A percentile compares a stretch with the other conserved stretches of the same genome.
These are phyloP conservation scores for Arthrobotrys megalospora DNA, from an alignment of 2,329 filamentous ascomycete genomes.

Conservation along the genomic window DNA sequence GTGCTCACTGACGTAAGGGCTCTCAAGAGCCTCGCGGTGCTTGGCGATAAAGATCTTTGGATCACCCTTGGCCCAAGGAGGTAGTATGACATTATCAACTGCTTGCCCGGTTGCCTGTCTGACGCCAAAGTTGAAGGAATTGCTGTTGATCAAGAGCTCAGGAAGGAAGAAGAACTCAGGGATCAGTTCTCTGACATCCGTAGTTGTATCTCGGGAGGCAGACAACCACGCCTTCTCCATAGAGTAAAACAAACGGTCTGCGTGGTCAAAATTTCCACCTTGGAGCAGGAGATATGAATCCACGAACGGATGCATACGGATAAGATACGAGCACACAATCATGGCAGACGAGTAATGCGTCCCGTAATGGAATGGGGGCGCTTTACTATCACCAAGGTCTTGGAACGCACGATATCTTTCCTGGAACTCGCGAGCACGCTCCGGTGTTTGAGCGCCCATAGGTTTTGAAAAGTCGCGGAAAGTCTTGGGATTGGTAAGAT, in stretches of 20 bases:
- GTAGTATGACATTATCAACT: slow-evolving; percentile 89
- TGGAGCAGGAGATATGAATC: slow-evolving; percentile 95
- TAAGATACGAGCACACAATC: slow-evolving; percentile 97
- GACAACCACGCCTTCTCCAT: slow-evolving; percentile 92
- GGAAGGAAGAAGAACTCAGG: slow-evolving; percentile 98
- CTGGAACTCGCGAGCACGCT: slow-evolving; percentile 82
- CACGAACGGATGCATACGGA: slow-evolving; percentile 94
- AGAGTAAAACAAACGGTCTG: slow-evolving; percentile 94
- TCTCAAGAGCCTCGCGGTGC: slow-evolving; percentile 94
- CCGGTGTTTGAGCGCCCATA: slow-evolving; percentile 89
- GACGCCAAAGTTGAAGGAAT: slow-evolving; percentile 92
- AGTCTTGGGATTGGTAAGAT: slow-evolving; percentile 84
- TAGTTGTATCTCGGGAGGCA: slow-evolving; percentile 89
- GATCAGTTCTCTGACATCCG: slow-evolving; percentile 92
- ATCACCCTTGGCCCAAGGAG: slow-evolving; percentile 96
- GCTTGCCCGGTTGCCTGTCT: slow-evolving; percentile 83
- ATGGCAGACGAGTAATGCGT: slow-evolving; percentile 99
- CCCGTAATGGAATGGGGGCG: slow-evolving; percentile 93
- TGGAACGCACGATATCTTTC: slow-evolving; percentile 89
- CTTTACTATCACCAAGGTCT: slow-evolving; percentile 84
- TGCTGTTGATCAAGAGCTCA: slow-evolving; percentile 93
- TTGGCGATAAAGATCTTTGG: slow-evolving; percentile 96
- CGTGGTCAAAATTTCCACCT: slow-evolving; percentile 96
- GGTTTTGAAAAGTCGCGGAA: slow-evolving; percentile 95
- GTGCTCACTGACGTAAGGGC: slow-evolving; percentile 89